Evolutionary conservation across 805 yeast genomes (phyloP), one percentile per base, ranked within the genome.

Genomic region (Blastobotrys parvus): DNA sequence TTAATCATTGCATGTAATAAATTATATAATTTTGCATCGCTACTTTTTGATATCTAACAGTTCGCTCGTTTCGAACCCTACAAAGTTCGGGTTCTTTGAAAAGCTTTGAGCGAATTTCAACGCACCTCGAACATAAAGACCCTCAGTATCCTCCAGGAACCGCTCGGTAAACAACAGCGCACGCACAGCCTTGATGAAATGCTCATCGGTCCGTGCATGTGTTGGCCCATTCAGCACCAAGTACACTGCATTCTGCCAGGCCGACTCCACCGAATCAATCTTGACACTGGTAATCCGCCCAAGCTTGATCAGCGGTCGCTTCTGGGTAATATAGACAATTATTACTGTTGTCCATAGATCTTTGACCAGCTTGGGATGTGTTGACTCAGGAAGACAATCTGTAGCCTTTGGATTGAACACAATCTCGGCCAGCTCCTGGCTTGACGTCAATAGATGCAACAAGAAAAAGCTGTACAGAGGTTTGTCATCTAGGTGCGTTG

Each of bases 361-460:
- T 29, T 36, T 29, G 3, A 51, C 30, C 16, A 54, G 27, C 29
- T 11, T 11, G 10, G 11, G 29, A 7, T 25, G 7, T 20, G 17
- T 32, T 17, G 4, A 4, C 21, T 42, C 44, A n/a, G 50, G 44
- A 35, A 54, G 35, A 6, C 53, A 37, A 5, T 37, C 37, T 2
- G 19, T 7, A 7, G 38, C 42, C 23, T 31, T 34, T 11, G 45
- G 44, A 16, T 42, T 39, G 5, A 42, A 30, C 21, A 52, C 7
- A 13, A 55, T 46, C 35, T 55, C 58, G 6, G 45, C 35, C 2
- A 47, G 38, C n/a, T 44, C 65, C 15, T 57, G 62, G 1, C 56
- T 37, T 3, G 55, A 48, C 1, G 63, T 58, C 17, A 61, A 45
- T 1, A 57, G 44, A 39, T 61, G 64, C 15, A 61, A 44, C 6